Evolutionary conservation across 192 early-diverging fungal genomes (phyloP).

Genomic region (Coemansia sp.): DNA sequence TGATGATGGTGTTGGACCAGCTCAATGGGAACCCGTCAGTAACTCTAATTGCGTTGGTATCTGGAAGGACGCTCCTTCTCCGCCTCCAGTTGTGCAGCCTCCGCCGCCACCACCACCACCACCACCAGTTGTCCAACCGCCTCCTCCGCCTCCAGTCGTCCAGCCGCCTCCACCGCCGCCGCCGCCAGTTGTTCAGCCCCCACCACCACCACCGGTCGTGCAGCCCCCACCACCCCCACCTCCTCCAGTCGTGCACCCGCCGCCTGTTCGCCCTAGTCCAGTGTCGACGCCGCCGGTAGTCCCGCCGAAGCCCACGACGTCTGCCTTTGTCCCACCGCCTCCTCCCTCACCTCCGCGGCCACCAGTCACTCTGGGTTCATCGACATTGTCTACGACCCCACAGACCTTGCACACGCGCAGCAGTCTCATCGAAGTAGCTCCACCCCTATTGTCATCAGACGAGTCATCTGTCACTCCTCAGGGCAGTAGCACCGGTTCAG

Average conservation of each 20-base stretch:
- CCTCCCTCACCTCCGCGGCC: background rate
- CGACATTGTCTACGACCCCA: background rate
- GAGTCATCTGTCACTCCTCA: background rate
- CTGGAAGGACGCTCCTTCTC: conserved; percentile 27
- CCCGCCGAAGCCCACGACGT: background rate
- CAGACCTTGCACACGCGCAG: background rate
- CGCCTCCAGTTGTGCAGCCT: conserved; percentile 9
- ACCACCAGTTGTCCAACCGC: background rate
- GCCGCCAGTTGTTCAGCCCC: background rate
- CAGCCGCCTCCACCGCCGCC: background rate
- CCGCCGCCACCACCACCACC: background rate
- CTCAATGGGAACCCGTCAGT: conserved; percentile 50
- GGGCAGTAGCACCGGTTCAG: conserved; percentile 8
- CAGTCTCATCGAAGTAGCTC: background rate
- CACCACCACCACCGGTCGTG: background rate
- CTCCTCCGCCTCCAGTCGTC: background rate
- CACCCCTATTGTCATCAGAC: background rate
- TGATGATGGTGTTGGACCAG: conserved; percentile 53
- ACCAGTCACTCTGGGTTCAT: background rate
- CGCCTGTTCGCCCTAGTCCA: background rate
- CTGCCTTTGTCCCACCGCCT: background rate
- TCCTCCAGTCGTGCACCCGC: background rate
- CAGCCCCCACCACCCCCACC: background rate
- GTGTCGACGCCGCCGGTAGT: background rate
- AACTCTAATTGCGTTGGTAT: conserved; percentile 55